Base-by-base conservation (phyloP, 129 eudicot genomes). In the Lonicera japonica region DNA sequence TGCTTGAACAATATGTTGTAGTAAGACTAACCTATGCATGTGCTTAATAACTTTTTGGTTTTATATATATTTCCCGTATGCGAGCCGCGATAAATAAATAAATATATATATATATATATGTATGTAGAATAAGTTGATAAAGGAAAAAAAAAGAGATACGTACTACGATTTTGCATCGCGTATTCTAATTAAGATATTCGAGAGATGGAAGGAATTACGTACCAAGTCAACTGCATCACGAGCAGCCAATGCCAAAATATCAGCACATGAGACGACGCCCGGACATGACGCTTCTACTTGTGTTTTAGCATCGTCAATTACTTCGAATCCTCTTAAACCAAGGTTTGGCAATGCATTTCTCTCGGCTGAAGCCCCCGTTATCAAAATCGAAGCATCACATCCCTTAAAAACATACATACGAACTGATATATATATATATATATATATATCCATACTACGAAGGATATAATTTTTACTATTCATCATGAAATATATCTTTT, bases 161-260 rank as follows among this genome's bases (percentile, higher is more conserved):
- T 34, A 18, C 47, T 0, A 36, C 1, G n/a, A 24, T 21, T 22
- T 38, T 15, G 5, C 4, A 15, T 24, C 29, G 48, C 5, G 29
- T 4, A 45, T 48, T 56, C 2, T 14, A 57, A 36, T 45, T 25
- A 19, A n/a, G n/a, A n/a, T n/a, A n/a, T n/a, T n/a, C n/a, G n/a
- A n/a, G n/a, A n/a, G n/a, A n/a, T n/a, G n/a, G n/a, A n/a, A n/a
- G 38, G 47, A 48, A 19, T 14, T 25, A 16, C 21, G 25, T 73
- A 86, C 97, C 88, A 89, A 63, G 70, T 75, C 95, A 17, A 89
- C 97, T 5, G 91, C 75, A 73, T 89, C 97, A n/a, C 95, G 90
- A 22, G 91, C 97, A 70, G 97, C 91, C 70, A 89, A 64, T 12
- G 97, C 95, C 9, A 89, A 70, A 40, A 89, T 89, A 70, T 86